phyloP scores from a whole-genome alignment of 805 yeast genomes.

The Kuraishia capsulata region DNA sequence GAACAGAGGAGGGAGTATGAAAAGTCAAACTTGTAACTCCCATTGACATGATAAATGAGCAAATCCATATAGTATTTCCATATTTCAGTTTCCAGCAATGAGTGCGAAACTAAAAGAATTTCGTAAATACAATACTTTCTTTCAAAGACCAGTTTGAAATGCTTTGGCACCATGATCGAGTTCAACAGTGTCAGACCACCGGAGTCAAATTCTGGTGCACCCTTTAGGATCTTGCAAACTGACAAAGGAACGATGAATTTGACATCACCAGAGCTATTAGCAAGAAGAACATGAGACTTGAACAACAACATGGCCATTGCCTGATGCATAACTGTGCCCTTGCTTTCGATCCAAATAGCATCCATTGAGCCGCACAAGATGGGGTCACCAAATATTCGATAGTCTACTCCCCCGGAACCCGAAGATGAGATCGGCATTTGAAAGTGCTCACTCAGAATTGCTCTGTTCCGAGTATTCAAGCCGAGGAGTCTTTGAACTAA shows the following conservation, averaged over 20 bases:
- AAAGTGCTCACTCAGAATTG: slow-evolving; percentile 9
- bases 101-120: slow-evolving; percentile 25
- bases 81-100: slow-evolving; percentile 21
- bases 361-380: slow-evolving; percentile 32
- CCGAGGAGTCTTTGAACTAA: not conserved
- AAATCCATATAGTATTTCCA: slow-evolving; percentile 32
- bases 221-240: slow-evolving; percentile 17
- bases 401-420: slow-evolving; percentile 15
- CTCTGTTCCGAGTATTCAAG: slow-evolving; percentile 7
- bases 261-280: slow-evolving; percentile 22
- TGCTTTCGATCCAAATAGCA: slow-evolving; percentile 26
- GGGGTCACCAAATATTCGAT: slow-evolving; percentile 38
- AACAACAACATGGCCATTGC: slow-evolving; percentile 32
- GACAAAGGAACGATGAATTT: slow-evolving; percentile 41
- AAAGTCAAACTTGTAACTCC: slow-evolving; percentile 22
- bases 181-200: slow-evolving; percentile 17
- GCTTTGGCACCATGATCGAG: slow-evolving; percentile 19
- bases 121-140: slow-evolving; percentile 32
- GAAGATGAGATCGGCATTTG: slow-evolving; percentile 4
- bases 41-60: slow-evolving; percentile 19
- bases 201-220: slow-evolving; percentile 12
- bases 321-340: slow-evolving; percentile 7
- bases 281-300: slow-evolving; percentile 39
- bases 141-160: slow-evolving; percentile 40
- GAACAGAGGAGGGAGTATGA: slow-evolving; percentile 13